These are phyloP conservation scores for Gaultheria prostrata DNA, from an alignment of 148 eudicot genomes.

Conservation along the genomic window DNA sequence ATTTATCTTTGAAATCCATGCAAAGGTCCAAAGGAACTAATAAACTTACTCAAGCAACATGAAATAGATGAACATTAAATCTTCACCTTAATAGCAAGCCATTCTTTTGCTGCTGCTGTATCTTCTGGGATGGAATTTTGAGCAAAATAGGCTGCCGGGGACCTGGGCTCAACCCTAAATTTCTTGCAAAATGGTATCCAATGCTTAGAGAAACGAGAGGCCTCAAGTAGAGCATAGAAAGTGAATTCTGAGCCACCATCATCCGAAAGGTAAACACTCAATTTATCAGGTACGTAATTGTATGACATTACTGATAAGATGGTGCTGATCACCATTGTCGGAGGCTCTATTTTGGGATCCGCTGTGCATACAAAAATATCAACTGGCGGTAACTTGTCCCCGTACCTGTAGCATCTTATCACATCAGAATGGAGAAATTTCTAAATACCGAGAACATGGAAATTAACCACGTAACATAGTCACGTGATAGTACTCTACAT, in stretches of 20 bases:
- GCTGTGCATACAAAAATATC: slow-evolving; percentile 48
- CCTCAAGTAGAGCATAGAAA: slow-evolving; percentile 46
- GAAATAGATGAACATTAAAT: neutral
- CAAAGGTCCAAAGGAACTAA: too few species aligned
- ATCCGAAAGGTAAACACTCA: slow-evolving; percentile 40
- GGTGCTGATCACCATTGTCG: slow-evolving; percentile 37
- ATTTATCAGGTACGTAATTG: slow-evolving; percentile 35
- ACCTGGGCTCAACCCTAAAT: slow-evolving; percentile 40
- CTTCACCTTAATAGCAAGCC: slow-evolving; percentile 32
- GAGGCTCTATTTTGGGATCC: slow-evolving; percentile 41
- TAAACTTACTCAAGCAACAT: too few species aligned
- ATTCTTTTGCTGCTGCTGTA: slow-evolving; percentile 17
- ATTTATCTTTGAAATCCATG: too few species aligned
- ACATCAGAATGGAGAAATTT: too few species aligned
- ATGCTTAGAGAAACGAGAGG: slow-evolving; percentile 35
- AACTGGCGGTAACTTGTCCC: slow-evolving; percentile 30
- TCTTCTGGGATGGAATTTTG: slow-evolving; percentile 6
- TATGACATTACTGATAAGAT: slow-evolving; percentile 39
- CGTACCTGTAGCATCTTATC: slow-evolving; percentile 20
- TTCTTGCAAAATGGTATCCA: slow-evolving; percentile 53
- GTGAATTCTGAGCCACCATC: slow-evolving; percentile 47
- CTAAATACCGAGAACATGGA: too few species aligned
- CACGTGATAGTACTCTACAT: too few species aligned
- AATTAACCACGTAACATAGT: too few species aligned
- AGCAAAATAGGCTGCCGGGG: slow-evolving; percentile 30